Conservation (phyloP, 75 land plant species). For the Cupressus sempervirens region DNA sequence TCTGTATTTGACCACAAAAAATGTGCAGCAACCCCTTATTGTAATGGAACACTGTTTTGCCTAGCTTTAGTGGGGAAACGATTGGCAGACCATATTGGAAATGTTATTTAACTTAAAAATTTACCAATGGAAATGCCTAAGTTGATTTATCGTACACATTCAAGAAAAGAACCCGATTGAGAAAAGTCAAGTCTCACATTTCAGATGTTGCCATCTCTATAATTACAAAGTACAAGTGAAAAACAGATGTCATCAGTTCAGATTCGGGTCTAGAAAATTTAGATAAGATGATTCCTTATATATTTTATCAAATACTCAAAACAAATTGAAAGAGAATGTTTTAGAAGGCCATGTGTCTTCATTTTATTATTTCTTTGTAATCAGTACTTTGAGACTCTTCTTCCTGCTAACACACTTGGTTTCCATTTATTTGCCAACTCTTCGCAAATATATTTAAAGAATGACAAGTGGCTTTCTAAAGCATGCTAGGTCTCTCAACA, state of each 20-base stretch:
- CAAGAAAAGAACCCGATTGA: background rate
- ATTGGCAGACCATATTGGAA: background rate
- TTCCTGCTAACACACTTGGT: background rate
- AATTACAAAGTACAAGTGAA: background rate
- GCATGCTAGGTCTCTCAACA: background rate
- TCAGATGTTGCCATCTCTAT: background rate
- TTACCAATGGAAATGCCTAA: background rate
- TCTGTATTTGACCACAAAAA: background rate
- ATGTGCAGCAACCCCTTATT: background rate
- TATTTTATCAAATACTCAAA: background rate
- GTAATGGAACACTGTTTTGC: background rate
- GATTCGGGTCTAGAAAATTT: background rate
- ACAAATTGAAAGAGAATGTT: background rate
- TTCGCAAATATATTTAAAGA: background rate
- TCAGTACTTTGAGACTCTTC: background rate
- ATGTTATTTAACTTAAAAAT: background rate
- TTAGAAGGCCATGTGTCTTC: background rate
- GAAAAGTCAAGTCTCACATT: background rate
- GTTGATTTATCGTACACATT: background rate
- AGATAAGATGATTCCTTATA: background rate
- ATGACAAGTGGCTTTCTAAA: background rate
- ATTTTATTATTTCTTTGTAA: background rate
- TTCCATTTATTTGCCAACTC: background rate
- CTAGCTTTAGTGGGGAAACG: background rate
- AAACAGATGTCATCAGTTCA: background rate